These are phyloP conservation scores for Emydomyces testavorans DNA, from an alignment of 2,329 filamentous ascomycete genomes.

Conservation along the genomic window DNA sequence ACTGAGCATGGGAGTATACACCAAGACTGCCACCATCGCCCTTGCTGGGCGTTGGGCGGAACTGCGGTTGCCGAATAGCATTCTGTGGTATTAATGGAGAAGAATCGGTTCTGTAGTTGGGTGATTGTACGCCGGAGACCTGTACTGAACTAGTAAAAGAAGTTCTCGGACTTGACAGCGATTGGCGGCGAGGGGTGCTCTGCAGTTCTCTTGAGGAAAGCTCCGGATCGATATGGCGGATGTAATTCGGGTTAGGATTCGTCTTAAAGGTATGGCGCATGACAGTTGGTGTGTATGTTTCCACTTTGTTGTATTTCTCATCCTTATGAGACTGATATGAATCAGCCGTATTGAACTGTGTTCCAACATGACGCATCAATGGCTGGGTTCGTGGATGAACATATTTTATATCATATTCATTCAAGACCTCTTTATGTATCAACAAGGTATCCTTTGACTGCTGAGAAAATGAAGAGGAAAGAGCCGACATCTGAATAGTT, in stretches of 20 bases:
- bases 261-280: conserved; percentile 65
- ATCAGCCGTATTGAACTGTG: conserved; percentile 52
- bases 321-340: conserved; percentile 31
- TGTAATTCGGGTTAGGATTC: conserved; percentile 72
- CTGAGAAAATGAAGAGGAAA: conserved; percentile 65
- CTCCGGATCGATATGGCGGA: conserved; percentile 60
- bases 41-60: conserved; percentile 34
- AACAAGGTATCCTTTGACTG: conserved; percentile 75
- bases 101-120: conserved; percentile 38
- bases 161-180: conserved; percentile 17
- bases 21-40: conserved; percentile 69
- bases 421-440: conserved; percentile 81
- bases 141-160: conserved; percentile 21
- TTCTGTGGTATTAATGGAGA: conserved; percentile 35
- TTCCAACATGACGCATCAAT: conserved; percentile 64
- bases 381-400: conserved; percentile 83
- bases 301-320: conserved; percentile 43
- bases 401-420: conserved; percentile 93
- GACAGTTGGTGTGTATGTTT: conserved; percentile 51
- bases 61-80: conserved; percentile 45
- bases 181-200: conserved; percentile 37
- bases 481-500: conserved; percentile 61
- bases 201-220: conserved; percentile 29
- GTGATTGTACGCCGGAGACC: conserved; percentile 28
- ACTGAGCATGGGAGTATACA: conserved; percentile 66